A percentile compares a stretch with the other conserved stretches of the same genome.
Evolutionary conservation across 1,284 basidiomycete species (phyloP).

Genomic region (Tilletia horrida): DNA sequence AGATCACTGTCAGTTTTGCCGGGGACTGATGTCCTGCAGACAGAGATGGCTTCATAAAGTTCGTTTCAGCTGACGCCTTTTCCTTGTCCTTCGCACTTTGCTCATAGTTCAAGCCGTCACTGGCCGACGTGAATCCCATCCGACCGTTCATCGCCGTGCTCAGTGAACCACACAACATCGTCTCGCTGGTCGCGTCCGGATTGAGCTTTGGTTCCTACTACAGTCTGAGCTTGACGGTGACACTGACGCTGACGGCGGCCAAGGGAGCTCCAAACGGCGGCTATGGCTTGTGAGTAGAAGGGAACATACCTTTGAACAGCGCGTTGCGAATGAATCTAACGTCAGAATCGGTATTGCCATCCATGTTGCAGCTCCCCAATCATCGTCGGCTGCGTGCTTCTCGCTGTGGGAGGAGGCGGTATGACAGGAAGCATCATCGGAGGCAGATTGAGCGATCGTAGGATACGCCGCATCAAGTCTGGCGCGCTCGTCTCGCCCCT

Average conservation of each 20-base stretch:
- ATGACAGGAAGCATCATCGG: conserved; percentile 70
- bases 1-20: conserved; percentile 15
- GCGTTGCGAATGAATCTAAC: too few relatives aligned
- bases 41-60: neutral
- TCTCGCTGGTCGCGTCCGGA: conserved; percentile 13
- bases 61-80: neutral
- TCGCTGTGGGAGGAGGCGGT: conserved; percentile 58
- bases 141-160: conserved; percentile 18
- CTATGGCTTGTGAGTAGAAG: conserved; percentile 12
- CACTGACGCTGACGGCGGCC: conserved; percentile 23
- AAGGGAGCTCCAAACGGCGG: conserved; percentile 19
- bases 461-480: conserved; percentile 61
- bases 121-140: conserved; percentile 27
- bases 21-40: neutral
- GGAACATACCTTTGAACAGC: neutral
- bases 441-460: conserved; percentile 71
- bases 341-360: neutral
- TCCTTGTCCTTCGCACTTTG: neutral
- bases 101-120: conserved; percentile 22
- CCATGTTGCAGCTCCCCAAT: conserved; percentile 20
- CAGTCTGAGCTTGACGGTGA: conserved; percentile 22
- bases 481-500: neutral
- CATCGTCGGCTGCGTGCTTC: conserved; percentile 26
- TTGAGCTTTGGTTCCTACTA: conserved; percentile 26
- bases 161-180: conserved; percentile 29